Base-by-base conservation (phyloP, 495 filamentous ascomycete species). In the Penicillium pancosmium region DNA sequence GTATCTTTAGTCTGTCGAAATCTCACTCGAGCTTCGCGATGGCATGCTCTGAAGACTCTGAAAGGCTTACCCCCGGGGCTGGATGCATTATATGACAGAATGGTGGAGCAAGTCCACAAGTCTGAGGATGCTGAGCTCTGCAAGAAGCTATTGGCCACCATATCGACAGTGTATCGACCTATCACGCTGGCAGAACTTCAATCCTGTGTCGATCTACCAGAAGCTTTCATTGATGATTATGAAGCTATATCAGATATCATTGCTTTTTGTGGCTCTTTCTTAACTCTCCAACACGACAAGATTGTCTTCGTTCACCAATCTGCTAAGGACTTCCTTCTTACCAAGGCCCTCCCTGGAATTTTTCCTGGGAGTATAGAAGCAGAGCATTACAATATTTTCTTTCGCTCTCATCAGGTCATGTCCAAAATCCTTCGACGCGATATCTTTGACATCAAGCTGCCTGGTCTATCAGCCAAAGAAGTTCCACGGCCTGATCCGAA, bases 281-380 rank as follows among this genome's bases (percentile, higher is more conserved):
- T 66, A 2, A 59, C 57, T 2, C n/a, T 73, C 12, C 65, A 65
- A 8, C 52, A 72, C 5, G 12, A 60, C 11, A 62, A 27, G 0
- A 58, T 80, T 40, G 65, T 57, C 21, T 66, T 80, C 16, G 60
- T 80, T 15, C 72, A 80, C 60, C 73, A 78, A 57, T 80, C 78
- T n/a, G 76, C 66, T 9, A 75, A 74, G 27, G 76, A 80, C 34
- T 79, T 65, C 55, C 51, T 80, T 1, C 15, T 54, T 16, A 19
- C 12, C 51, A 19, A 54, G 11, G 25, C 48, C 0, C 12, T 6
- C n/a, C 4, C 16, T 60, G 53, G n/a, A n/a, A 46, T 73, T 12
- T 67, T 73, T 21, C 64, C 65, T 31, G 0, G 1, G 10, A 59
- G 41, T 1, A 31, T 16, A 18, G 62, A 66, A 41, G 31, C 61